Evolutionary conservation across 306 rosid genomes (phyloP).

Genomic region (Canavalia gladiata): DNA sequence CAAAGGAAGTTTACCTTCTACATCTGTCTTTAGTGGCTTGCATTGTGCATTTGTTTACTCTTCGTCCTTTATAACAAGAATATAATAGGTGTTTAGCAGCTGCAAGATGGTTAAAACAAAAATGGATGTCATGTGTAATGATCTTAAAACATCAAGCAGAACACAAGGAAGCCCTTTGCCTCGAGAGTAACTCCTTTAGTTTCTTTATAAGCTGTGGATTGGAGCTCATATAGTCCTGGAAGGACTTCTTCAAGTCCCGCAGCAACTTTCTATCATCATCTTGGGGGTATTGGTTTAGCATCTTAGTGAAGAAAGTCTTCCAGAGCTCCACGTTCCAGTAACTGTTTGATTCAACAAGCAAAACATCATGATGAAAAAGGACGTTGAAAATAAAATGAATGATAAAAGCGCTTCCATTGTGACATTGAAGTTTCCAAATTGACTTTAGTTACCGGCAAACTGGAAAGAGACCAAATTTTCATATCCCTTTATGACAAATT

Average conservation of each 20-base stretch:
- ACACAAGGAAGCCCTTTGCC: slow-evolving; percentile 88
- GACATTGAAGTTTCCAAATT: slow-evolving; percentile 29
- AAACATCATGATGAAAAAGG: slow-evolving; percentile 42
- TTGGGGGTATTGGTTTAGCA: slow-evolving; percentile 72
- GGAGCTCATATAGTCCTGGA: slow-evolving; percentile 78
- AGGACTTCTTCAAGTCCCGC: slow-evolving; percentile 75
- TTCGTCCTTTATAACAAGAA: not conserved
- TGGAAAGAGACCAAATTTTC: slow-evolving; percentile 2
- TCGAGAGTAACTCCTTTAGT: slow-evolving; percentile 79
- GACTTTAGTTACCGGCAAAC: slow-evolving; percentile 24
- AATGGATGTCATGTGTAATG: slow-evolving; percentile 27
- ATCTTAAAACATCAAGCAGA: slow-evolving; percentile 57
- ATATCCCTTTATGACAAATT: slow-evolving; percentile 20
- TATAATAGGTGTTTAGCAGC: slow-evolving; percentile 22
- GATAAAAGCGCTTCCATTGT: slow-evolving; percentile 1
- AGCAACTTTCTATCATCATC: slow-evolving; percentile 61
- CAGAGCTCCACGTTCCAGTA: slow-evolving; percentile 93
- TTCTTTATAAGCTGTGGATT: slow-evolving; percentile 71
- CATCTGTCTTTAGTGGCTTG: slow-evolving; percentile 10
- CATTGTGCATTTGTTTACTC: not conserved
- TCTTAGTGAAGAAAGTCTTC: slow-evolving; percentile 81
- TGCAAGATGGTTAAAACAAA: slow-evolving; percentile 34
- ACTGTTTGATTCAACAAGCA: slow-evolving; percentile 57
- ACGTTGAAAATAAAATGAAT: slow-evolving; percentile 34
- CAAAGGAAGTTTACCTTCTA: slow-evolving; percentile 35